A percentile compares a stretch with the other conserved stretches of the same genome.
Conservation (phyloP, 2,329 filamentous ascomycete genomes). For the Ceratocystis huliohia region DNA sequence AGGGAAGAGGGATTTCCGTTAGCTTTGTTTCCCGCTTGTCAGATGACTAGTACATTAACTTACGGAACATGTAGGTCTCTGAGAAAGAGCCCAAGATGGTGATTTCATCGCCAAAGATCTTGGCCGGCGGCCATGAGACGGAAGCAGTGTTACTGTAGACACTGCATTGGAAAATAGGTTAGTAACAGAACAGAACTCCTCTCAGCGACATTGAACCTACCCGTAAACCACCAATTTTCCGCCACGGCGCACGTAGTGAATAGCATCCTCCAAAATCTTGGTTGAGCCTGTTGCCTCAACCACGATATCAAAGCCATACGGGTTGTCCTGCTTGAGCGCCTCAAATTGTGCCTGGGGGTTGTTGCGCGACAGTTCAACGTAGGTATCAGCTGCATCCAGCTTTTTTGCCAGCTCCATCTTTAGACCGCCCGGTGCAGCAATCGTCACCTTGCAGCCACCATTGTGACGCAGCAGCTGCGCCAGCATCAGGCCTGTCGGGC, state of each 20-base stretch:
- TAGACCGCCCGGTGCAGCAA: slow-evolving; percentile 54
- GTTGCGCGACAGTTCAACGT: slow-evolving; percentile 41
- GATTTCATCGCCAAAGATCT: slow-evolving; percentile 58
- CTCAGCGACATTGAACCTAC: slow-evolving; percentile 22
- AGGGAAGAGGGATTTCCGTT: neutral
- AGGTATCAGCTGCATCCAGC: slow-evolving; percentile 42
- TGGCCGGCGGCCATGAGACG: slow-evolving; percentile 56
- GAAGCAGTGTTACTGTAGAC: slow-evolving; percentile 52
- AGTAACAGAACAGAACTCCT: neutral
- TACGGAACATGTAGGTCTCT: slow-evolving; percentile 59
- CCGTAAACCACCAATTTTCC: slow-evolving; percentile 60
- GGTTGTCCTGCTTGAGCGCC: slow-evolving; percentile 50
- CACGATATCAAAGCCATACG: slow-evolving; percentile 60
- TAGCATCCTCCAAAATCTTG: slow-evolving; percentile 56
- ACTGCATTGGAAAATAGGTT: slow-evolving; percentile 26
- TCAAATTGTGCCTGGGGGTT: slow-evolving; percentile 48
- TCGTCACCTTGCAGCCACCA: slow-evolving; percentile 55
- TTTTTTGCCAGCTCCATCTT: slow-evolving; percentile 58
- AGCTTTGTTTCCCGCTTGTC: neutral
- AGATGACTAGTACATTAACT: slow-evolving; percentile 22
- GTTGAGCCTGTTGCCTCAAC: slow-evolving; percentile 58
- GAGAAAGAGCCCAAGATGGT: slow-evolving; percentile 63
- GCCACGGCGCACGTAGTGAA: slow-evolving; percentile 58
- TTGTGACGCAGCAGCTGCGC: slow-evolving; percentile 51
- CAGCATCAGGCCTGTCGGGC: slow-evolving; percentile 52